Evolutionary conservation across 1,139 yeast genomes (phyloP).

Genomic region (Meyerozyma athensensis): DNA sequence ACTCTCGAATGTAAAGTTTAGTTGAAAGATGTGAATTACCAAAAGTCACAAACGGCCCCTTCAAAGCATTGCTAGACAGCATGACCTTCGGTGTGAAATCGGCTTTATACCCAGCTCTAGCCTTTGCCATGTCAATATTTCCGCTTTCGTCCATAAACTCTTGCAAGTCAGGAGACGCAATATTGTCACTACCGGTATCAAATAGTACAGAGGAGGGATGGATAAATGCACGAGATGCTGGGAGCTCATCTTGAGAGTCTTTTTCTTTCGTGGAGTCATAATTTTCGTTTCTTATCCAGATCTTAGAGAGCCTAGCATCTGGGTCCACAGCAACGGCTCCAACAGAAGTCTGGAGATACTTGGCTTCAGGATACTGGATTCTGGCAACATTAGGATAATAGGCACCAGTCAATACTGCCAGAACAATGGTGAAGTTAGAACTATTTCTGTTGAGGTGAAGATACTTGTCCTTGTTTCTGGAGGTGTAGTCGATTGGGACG

Average conservation of each 20-base stretch:
- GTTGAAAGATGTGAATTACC: constrained; percentile 57
- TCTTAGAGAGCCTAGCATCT: constrained; percentile 68
- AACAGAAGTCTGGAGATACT: constrained; percentile 59
- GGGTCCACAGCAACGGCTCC: constrained; percentile 86
- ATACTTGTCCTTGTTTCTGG: constrained; percentile 12
- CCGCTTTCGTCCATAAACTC: constrained; percentile 36
- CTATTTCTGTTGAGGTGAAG: constrained; percentile 44
- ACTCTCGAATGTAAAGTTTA: constrained; percentile 65
- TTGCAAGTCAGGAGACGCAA: constrained; percentile 15
- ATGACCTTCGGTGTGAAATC: constrained; percentile 35
- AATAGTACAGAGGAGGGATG: constrained; percentile 82
- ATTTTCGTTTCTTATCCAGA: constrained; percentile 62
- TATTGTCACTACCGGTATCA: constrained; percentile 15
- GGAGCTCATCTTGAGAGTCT: constrained; percentile 22
- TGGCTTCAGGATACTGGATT: constrained; percentile 78
- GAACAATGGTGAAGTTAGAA: constrained; percentile 46
- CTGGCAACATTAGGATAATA: constrained; percentile 79
- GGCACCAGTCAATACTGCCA: constrained; percentile 73
- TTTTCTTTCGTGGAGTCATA: constrained; percentile 13
- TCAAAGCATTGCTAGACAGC: constrained; percentile 23
- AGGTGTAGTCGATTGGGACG: constrained; percentile 46
- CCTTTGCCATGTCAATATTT: constrained; percentile 26
- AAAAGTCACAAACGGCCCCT: constrained; percentile 53
- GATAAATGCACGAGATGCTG: constrained; percentile 66
- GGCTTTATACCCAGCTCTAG: constrained; percentile 22